These are phyloP conservation scores for Tephrocybe sp. DNA, from an alignment of 768 basidiomycete species.

Conservation along the genomic window DNA sequence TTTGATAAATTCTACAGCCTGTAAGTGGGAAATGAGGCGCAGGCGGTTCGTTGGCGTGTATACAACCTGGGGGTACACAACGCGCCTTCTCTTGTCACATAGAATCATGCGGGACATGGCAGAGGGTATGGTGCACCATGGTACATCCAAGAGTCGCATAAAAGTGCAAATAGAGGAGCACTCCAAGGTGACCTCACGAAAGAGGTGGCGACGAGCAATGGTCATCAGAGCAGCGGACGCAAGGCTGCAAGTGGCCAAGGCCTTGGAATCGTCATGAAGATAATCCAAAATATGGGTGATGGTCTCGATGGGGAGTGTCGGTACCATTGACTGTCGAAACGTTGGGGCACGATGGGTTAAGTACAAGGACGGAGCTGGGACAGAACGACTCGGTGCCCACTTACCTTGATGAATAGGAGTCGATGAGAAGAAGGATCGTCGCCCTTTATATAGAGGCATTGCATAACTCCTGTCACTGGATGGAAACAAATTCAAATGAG, in stretches of 20 bases:
- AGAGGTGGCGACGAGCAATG: conserved; percentile 27
- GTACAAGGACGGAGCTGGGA: too few species aligned
- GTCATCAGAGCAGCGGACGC: conserved; percentile 26
- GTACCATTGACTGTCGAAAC: background rate
- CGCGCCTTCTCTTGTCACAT: conserved; percentile 7
- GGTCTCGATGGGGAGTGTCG: conserved; percentile 32
- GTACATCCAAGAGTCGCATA: conserved; percentile 25
- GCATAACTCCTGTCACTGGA: too few species aligned
- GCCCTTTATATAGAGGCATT: too few species aligned
- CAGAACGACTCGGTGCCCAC: too few species aligned
- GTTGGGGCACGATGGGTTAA: too few species aligned
- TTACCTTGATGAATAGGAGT: too few species aligned
- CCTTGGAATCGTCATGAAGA: conserved; percentile 24
- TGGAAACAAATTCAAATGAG: too few species aligned
- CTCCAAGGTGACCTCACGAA: conserved; percentile 26
- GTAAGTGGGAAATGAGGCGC: conserved; percentile 14
- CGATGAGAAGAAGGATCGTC: too few species aligned
- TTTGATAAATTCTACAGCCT: conserved; percentile 16
- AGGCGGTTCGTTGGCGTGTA: conserved; percentile 16
- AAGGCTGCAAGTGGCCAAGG: conserved; percentile 29
- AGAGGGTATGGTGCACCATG: conserved; percentile 27
- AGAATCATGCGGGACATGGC: conserved; percentile 23
- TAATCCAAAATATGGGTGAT: conserved; percentile 29
- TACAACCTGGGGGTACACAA: conserved; percentile 1
- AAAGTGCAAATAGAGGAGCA: conserved; percentile 23